phyloP scores from a whole-genome alignment of 768 basidiomycete genomes.

The Holtermanniella nyarrowii region DNA sequence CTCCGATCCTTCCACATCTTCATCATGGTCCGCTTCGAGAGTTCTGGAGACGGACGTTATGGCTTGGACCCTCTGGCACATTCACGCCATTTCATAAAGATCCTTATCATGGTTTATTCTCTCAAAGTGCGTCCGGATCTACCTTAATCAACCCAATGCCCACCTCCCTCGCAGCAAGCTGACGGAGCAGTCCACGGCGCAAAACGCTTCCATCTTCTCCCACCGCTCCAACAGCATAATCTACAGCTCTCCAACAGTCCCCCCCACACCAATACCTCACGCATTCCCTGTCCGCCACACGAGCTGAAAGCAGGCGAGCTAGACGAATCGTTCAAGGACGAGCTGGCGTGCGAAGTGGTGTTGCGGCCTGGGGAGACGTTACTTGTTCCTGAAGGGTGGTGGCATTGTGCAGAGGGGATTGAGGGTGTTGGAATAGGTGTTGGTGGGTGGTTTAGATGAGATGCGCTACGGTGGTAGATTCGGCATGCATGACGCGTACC shows the following conservation, averaged over 20 bases:
- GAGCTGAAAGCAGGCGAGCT: neutral
- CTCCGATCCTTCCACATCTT: constrained; percentile 24
- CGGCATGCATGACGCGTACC: no score
- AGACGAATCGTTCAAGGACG: constrained; percentile 11
- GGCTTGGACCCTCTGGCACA: constrained; percentile 32
- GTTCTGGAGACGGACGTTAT: constrained; percentile 30
- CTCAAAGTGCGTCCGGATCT: constrained; percentile 19
- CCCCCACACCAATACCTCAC: constrained; percentile 31
- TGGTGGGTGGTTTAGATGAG: constrained; percentile 30
- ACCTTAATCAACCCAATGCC: neutral
- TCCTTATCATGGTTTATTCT: constrained; percentile 33
- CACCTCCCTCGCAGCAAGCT: neutral
- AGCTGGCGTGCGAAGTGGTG: constrained; percentile 18
- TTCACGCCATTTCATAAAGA: constrained; percentile 37
- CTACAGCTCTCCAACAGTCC: constrained; percentile 19
- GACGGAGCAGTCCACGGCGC: constrained; percentile 21
- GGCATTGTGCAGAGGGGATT: constrained; percentile 31
- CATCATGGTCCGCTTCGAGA: constrained; percentile 14
- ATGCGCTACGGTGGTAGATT: no score
- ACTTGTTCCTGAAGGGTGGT: constrained; percentile 39
- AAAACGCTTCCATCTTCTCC: constrained; percentile 31
- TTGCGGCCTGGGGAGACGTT: constrained; percentile 26
- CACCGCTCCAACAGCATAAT: constrained; percentile 15
- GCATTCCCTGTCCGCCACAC: constrained; percentile 18
- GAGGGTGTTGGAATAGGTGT: constrained; percentile 26